A percentile compares a stretch with the other conserved stretches of the same genome.
phyloP scores from a whole-genome alignment of 2,329 filamentous ascomycete genomes.

The Colletotrichum sp. region DNA sequence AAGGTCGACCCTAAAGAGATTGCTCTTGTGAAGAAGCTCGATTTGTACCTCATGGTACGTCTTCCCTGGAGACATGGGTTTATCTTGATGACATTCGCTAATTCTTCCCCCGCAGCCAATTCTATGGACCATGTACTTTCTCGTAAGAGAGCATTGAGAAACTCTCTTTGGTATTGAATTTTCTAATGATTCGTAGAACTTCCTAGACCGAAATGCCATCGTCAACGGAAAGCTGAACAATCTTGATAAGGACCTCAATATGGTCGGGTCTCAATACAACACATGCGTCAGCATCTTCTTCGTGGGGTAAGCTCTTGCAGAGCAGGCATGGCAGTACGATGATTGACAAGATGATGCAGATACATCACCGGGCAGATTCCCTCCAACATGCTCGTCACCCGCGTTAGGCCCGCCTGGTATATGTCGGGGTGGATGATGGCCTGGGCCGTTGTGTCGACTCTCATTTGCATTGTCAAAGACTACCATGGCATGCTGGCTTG shows the following conservation, averaged over 20 bases:
- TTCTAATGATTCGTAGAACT: background rate
- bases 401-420: constrained; percentile 24
- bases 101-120: background rate
- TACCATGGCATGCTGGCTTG: constrained; percentile 9
- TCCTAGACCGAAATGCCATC: constrained; percentile 33
- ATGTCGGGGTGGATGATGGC: constrained; percentile 15
- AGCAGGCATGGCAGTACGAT: background rate
- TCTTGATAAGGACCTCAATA: constrained; percentile 31
- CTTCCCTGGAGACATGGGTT: background rate
- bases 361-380: constrained; percentile 26
- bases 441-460: constrained; percentile 9
- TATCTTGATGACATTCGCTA: constrained; percentile 4
- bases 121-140: constrained; percentile 25
- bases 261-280: constrained; percentile 31
- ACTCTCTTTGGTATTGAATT: rapidly evolving
- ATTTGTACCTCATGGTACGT: constrained; percentile 34
- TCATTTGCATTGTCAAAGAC: constrained; percentile 7
- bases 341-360: constrained; percentile 5
- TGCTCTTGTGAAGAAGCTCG: constrained; percentile 37
- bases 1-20: constrained; percentile 44
- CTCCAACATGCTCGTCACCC: constrained; percentile 37
- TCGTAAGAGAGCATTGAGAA: background rate
- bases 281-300: constrained; percentile 24
- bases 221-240: constrained; percentile 30
- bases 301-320: constrained; percentile 29